Conservation (phyloP, 208 protist species). For the Vickermania ingenoplastis region DNA sequence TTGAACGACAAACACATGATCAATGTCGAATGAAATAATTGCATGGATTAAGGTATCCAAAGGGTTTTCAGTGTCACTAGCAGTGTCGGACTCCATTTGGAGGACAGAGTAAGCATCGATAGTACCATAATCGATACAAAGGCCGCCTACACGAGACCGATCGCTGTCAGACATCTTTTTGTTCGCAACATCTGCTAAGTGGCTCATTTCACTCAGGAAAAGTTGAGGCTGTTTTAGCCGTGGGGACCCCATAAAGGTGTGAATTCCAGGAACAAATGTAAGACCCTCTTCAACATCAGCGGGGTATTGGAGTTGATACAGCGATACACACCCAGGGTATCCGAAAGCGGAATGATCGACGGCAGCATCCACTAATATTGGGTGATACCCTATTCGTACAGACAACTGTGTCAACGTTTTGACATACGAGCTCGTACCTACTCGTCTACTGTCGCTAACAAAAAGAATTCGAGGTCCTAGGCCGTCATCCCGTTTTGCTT, state of each 20-base stretch:
- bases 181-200: slow-evolving; percentile 17
- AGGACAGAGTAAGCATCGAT: slow-evolving; percentile 16
- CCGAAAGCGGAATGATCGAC: slow-evolving; percentile 27
- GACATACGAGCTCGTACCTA: slow-evolving; percentile 41
- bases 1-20: slow-evolving; percentile 55
- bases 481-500: slow-evolving; percentile 17
- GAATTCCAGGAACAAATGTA: slow-evolving; percentile 34
- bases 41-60: slow-evolving; percentile 46
- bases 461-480: slow-evolving; percentile 53
- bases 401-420: slow-evolving; percentile 40
- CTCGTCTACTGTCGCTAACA: slow-evolving; percentile 29
- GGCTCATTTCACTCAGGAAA: slow-evolving; percentile 25
- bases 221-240: slow-evolving; percentile 19
- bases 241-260: slow-evolving; percentile 16
- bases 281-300: slow-evolving; percentile 53
- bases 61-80: slow-evolving; percentile 22
- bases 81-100: slow-evolving; percentile 19
- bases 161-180: slow-evolving; percentile 47
- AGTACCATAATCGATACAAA: slow-evolving; percentile 66
- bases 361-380: slow-evolving; percentile 41
- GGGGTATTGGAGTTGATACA: slow-evolving; percentile 45
- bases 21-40: slow-evolving; percentile 36
- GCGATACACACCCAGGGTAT: slow-evolving; percentile 24
- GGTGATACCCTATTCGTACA: slow-evolving; percentile 55
- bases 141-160: slow-evolving; percentile 48